These are phyloP conservation scores for Dictyostelium firmibasis DNA, from an alignment of 78 protist genomes.

Conservation along the genomic window DNA sequence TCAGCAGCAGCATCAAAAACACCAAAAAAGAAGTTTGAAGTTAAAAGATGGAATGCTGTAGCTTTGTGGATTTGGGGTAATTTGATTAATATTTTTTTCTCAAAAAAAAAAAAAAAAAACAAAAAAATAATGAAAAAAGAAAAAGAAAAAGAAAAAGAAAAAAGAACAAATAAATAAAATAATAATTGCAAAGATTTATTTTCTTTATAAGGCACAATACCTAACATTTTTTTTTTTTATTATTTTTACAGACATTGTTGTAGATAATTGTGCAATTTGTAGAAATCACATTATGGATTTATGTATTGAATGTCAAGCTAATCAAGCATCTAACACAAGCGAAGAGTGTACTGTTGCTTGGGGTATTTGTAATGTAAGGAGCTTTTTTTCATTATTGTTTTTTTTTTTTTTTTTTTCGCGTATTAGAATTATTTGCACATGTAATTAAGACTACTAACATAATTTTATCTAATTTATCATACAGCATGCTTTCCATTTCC, in stretches of 20 bases:
- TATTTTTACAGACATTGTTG: constrained; percentile 86
- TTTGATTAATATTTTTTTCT: not conserved
- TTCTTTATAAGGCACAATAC: no score
- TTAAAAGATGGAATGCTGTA: constrained; percentile 98
- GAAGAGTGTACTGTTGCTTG: constrained; percentile 99
- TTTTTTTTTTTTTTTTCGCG: not conserved
- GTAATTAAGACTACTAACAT: not conserved
- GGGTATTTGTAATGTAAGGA: constrained; percentile 97
- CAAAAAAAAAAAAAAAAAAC: no score
- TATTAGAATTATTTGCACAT: no score
- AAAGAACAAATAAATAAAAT: no score
- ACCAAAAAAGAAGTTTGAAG: constrained; percentile 87
- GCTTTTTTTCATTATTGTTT: no score
- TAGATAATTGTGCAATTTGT: constrained; percentile 98
- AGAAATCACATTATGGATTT: constrained; percentile 98
- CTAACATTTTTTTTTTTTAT: not conserved
- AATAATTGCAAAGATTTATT: no score
- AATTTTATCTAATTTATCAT: not conserved
- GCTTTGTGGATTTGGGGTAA: constrained; percentile 98
- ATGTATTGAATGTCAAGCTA: constrained; percentile 98
- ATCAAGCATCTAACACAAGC: constrained; percentile 93
- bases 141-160: no score
- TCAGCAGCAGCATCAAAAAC: constrained; percentile 24
- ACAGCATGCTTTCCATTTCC: constrained; percentile 98
- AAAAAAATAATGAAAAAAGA: no score